Evolutionary conservation across 805 yeast species (phyloP).

Genomic region (Ogataea polymorpha): DNA sequence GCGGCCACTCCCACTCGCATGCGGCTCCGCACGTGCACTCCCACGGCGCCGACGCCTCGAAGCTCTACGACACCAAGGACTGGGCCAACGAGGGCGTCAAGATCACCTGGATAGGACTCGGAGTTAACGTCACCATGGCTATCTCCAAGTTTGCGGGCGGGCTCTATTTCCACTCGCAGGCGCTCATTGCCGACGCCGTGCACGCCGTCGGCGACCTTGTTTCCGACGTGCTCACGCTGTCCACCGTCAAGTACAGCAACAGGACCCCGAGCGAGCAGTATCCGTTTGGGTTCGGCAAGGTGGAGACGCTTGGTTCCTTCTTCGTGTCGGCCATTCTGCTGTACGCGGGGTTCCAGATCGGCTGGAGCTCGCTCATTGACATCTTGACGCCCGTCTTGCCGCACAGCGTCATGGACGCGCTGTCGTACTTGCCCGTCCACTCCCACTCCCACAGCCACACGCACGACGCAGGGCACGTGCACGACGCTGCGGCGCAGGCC

Average conservation of each 20-base stretch:
- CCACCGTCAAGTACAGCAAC: constrained; percentile 77
- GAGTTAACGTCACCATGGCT: constrained; percentile 84
- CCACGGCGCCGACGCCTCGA: constrained; percentile 41
- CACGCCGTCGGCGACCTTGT: constrained; percentile 90
- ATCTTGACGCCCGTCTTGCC: constrained; percentile 69
- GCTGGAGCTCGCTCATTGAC: constrained; percentile 74
- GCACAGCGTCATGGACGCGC: constrained; percentile 51
- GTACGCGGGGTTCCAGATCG: constrained; percentile 87
- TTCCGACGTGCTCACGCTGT: constrained; percentile 83
- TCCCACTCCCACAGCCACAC: constrained; percentile 52
- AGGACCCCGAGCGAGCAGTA: constrained; percentile 55
- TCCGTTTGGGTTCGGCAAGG: constrained; percentile 90
- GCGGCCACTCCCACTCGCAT: constrained; percentile 24
- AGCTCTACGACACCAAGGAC: constrained; percentile 42
- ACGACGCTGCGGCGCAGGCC: constrained; percentile 8
- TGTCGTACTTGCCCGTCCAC: constrained; percentile 48
- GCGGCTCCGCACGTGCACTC: constrained; percentile 39
- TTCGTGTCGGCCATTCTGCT: constrained; percentile 81
- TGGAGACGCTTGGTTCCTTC: constrained; percentile 88
- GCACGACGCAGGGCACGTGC: constrained; percentile 31
- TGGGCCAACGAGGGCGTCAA: constrained; percentile 80
- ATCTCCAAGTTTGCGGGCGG: constrained; percentile 87
- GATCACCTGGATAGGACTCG: constrained; percentile 88
- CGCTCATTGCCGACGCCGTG: constrained; percentile 89
- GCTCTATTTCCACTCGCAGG: constrained; percentile 88